A percentile compares a stretch with the other conserved stretches of the same genome.
phyloP scores from a whole-genome alignment of 1,284 basidiomycete genomes.

The Ceratobasidium sp. region DNA sequence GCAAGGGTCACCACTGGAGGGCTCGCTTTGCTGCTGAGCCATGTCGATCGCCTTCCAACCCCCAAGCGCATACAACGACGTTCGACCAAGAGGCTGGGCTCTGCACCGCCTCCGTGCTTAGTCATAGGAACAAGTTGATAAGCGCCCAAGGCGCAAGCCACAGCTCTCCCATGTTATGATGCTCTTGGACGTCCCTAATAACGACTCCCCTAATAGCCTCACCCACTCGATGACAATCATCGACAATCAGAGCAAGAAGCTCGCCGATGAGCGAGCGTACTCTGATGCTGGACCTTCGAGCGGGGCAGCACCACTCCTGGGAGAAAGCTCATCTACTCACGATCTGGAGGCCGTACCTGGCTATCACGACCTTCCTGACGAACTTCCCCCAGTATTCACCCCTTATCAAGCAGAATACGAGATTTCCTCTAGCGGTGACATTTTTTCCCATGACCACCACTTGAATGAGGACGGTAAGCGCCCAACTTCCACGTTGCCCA shows the following conservation, averaged over 20 bases:
- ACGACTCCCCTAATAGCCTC: not conserved
- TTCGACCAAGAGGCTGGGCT: no score
- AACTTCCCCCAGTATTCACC: conserved; percentile 69
- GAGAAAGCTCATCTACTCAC: conserved; percentile 3
- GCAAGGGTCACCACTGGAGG: no score
- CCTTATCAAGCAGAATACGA: conserved; percentile 72
- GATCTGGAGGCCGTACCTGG: conserved; percentile 9
- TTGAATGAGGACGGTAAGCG: conserved; percentile 72
- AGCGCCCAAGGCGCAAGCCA: conserved; percentile 12
- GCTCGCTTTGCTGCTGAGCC: no score
- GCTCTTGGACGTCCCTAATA: conserved; percentile 8
- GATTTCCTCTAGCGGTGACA: conserved; percentile 60
- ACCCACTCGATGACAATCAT: conserved; percentile 24
- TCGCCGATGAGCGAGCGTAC: conserved; percentile 11
- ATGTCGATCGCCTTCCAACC: no score
- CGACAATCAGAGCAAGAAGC: conserved; percentile 11
- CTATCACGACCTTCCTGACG: conserved; percentile 46
- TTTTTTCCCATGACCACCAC: conserved; percentile 76
- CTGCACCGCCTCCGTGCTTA: not conserved
- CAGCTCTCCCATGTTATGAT: conserved; percentile 15
- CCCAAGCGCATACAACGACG: no score
- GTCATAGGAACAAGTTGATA: not conserved
- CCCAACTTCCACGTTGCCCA: not conserved
- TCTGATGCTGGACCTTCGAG: conserved; percentile 17
- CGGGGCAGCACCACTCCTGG: not conserved